Conservation (phyloP, 2,329 filamentous ascomycete genomes). For the Fusarium vanettenii region DNA sequence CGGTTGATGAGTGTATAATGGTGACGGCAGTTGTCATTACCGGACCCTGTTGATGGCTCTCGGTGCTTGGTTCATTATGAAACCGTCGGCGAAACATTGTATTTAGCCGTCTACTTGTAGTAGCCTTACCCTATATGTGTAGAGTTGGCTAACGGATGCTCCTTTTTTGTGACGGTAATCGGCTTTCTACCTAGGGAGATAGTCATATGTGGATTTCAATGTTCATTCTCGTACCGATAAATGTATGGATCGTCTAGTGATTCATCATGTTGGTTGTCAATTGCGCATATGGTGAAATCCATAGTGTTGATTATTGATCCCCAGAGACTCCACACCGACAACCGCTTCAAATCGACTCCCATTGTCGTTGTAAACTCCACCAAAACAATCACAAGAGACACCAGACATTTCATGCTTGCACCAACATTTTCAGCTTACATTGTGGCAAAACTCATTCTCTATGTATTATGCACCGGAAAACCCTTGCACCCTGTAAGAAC, state of each 20-base stretch:
- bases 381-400: not conserved
- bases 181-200: no score
- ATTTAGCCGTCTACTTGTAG: not conserved
- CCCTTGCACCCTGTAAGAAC: conserved; percentile 39
- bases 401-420: not conserved
- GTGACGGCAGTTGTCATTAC: not conserved
- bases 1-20: not conserved
- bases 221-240: not conserved
- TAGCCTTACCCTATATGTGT: not conserved
- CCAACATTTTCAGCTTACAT: conserved; percentile 24
- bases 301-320: not conserved
- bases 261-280: not conserved
- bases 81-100: not conserved
- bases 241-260: not conserved
- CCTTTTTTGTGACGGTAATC: not conserved
- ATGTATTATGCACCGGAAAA: conserved; percentile 46
- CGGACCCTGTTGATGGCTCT: not conserved
- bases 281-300: not conserved
- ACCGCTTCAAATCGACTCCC: not conserved
- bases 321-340: not conserved
- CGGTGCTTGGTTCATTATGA: not conserved
- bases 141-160: not conserved
- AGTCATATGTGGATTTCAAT: not conserved
- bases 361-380: not conserved
- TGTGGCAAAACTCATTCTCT: conserved; percentile 43